Percentiles rank a stretch among this genome's conserved stretches.
phyloP scores from a whole-genome alignment of 2,329 filamentous ascomycete genomes.

The Pestalotiopsis sp. region DNA sequence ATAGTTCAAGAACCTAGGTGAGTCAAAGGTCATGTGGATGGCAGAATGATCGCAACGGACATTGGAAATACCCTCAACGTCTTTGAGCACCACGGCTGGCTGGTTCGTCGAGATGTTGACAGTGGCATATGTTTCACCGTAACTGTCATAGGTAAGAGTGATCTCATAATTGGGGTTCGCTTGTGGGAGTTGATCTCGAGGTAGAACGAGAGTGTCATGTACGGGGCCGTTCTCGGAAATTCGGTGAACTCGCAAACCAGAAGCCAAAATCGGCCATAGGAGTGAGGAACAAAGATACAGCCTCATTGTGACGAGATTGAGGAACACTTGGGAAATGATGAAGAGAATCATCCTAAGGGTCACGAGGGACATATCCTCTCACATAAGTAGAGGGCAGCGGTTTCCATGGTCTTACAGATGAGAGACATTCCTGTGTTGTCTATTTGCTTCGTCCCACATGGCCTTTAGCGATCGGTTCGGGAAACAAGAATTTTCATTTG shows the following conservation, averaged over 20 bases:
- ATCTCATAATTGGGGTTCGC: background rate
- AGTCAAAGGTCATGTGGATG: background rate
- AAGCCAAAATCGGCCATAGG: background rate
- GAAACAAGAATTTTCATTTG: background rate
- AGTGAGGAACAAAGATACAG: background rate
- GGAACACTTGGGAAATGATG: background rate
- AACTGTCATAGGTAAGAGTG: background rate
- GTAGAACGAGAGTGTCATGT: background rate
- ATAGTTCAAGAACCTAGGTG: background rate
- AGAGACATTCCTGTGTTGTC: background rate
- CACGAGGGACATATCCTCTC: background rate
- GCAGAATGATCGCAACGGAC: background rate
- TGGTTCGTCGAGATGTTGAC: background rate
- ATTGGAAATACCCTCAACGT: conserved; percentile 1
- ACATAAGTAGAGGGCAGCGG: background rate
- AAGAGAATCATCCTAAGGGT: background rate
- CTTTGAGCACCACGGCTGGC: background rate
- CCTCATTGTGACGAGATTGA: background rate
- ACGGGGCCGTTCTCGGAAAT: background rate
- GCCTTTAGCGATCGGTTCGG: background rate
- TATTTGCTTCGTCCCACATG: background rate
- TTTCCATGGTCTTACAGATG: background rate
- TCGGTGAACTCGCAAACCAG: background rate
- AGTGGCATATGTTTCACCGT: background rate
- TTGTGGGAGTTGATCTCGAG: background rate